These are phyloP conservation scores for Acer saccharum DNA, from an alignment of 345 rosid species.

Conservation along the genomic window DNA sequence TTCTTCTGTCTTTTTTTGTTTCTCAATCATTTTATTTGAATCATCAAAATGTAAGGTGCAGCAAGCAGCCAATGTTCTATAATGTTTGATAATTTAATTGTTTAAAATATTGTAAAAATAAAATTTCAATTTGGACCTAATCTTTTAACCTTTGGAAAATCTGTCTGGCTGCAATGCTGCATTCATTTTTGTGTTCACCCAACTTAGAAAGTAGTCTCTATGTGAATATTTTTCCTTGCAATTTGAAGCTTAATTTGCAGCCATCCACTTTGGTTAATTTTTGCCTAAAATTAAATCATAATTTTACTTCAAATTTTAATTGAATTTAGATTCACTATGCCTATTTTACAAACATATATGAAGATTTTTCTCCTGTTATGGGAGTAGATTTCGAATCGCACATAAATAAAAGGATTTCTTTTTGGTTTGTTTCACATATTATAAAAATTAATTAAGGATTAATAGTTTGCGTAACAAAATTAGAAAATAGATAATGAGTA, in stretches of 20 bases:
- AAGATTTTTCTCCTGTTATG: too few species aligned
- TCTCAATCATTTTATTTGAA: neutral
- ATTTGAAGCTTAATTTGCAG: too few species aligned
- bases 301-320: neutral
- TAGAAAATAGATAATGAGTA: too few species aligned
- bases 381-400: too few species aligned
- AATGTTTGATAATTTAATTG: neutral
- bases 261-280: too few species aligned
- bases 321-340: neutral
- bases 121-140: neutral
- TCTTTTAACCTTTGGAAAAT: slow-evolving; percentile 7
- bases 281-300: neutral
- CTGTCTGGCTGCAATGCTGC: neutral
- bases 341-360: too few species aligned
- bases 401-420: too few species aligned
- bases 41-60: neutral
- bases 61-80: neutral
- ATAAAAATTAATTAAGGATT: too few species aligned
- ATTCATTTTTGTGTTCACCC: neutral
- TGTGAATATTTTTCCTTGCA: neutral
- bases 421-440: too few species aligned
- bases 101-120: neutral
- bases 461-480: too few species aligned
- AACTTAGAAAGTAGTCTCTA: neutral
- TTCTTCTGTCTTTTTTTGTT: neutral